phyloP scores from a whole-genome alignment of 352 stramenopile genomes.

The Globisporangium echinulatum region DNA sequence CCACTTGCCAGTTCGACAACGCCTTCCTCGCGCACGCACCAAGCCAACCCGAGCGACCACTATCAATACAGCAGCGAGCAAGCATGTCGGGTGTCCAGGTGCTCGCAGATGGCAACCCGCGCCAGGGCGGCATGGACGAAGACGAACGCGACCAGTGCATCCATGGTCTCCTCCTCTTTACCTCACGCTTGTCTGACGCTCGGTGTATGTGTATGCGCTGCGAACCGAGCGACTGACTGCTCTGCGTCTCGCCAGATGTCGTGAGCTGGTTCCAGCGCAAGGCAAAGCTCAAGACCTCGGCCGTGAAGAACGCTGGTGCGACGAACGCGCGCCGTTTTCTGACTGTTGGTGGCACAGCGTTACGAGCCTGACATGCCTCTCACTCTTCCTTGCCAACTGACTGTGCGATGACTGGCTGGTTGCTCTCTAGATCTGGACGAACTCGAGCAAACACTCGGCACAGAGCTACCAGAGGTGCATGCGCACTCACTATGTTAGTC shows the following conservation, averaged over 20 bases:
- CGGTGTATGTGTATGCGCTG: too few species aligned
- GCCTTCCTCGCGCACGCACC: too few species aligned
- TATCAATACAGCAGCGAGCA: neutral
- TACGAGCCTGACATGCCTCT: too few species aligned
- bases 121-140: conserved; percentile 70
- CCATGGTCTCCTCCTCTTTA: conserved; percentile 27
- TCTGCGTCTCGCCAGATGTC: conserved; percentile 35
- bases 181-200: neutral
- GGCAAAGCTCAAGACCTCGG: conserved; percentile 37
- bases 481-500: too few species aligned
- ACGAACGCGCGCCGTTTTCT: neutral
- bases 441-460: conserved; percentile 59
- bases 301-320: conserved; percentile 43
- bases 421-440: conserved; percentile 49
- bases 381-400: too few species aligned
- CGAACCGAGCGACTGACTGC: neutral
- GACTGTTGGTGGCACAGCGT: too few species aligned
- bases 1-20: too few species aligned
- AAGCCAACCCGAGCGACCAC: too few species aligned
- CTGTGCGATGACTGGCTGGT: neutral
- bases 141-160: conserved; percentile 80
- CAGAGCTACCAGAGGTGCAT: conserved; percentile 48
- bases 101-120: conserved; percentile 60
- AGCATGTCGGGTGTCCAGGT: conserved; percentile 73
- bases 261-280: conserved; percentile 84